Percentiles rank a stretch among this genome's conserved stretches.
Evolutionary conservation across 441 rosid genomes (phyloP).

Genomic region (Gossypium gossypioides): DNA sequence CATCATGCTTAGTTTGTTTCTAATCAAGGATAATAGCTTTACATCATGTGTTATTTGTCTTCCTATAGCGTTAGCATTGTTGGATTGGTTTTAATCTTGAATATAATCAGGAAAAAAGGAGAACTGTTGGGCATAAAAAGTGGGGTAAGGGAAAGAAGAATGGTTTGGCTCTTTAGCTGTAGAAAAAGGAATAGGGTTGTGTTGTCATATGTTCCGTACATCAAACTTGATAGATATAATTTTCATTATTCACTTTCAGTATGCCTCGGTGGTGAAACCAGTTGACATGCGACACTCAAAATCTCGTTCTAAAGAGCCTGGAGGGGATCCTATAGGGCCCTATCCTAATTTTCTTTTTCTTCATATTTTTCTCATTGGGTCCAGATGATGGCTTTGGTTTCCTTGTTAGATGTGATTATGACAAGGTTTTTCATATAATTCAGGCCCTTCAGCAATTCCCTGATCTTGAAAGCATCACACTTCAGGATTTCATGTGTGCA

Average conservation of each 20-base stretch:
- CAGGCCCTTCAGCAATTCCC: conserved; percentile 43
- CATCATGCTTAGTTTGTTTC: neutral
- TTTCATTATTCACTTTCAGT: neutral
- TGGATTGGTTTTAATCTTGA: conserved; percentile 2
- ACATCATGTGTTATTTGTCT: neutral
- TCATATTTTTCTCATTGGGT: neutral
- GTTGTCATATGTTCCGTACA: neutral
- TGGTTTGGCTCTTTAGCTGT: neutral
- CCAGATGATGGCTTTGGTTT: neutral
- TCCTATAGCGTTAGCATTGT: neutral
- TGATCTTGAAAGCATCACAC: conserved; percentile 25
- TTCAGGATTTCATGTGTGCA: conserved; percentile 61
- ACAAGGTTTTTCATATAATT: neutral
- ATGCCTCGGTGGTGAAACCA: neutral
- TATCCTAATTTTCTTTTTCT: neutral
- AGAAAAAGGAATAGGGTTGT: neutral
- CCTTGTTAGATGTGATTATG: conserved; percentile 6
- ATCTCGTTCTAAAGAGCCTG: neutral
- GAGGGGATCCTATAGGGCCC: neutral
- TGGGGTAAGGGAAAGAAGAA: neutral
- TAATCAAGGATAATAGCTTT: neutral
- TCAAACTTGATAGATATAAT: neutral
- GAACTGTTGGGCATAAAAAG: neutral
- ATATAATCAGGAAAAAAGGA: neutral
- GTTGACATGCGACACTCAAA: neutral